A percentile compares a stretch with the other conserved stretches of the same genome.
These are phyloP conservation scores for Xylaria polymorpha DNA, from an alignment of 2,329 filamentous ascomycete genomes.

Conservation along the genomic window DNA sequence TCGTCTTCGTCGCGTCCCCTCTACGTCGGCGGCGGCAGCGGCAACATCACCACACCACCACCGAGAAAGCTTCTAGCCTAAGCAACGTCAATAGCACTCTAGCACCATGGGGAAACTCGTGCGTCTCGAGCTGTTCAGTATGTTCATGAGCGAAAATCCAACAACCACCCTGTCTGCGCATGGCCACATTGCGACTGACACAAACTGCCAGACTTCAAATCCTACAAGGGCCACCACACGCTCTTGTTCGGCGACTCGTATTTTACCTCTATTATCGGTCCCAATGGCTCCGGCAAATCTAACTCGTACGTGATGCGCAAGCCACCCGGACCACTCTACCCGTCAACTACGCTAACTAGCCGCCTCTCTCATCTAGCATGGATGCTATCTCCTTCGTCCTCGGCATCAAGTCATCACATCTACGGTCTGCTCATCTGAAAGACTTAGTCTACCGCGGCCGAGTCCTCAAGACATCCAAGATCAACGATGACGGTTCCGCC, in stretches of 20 bases:
- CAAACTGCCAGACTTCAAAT: conserved; percentile 81
- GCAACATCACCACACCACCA: neutral
- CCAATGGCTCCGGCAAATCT: conserved; percentile 99
- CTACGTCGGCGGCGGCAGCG: neutral
- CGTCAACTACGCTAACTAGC: conserved; percentile 42
- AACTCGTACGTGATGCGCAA: conserved; percentile 77
- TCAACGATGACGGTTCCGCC: conserved; percentile 89
- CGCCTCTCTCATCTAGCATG: conserved; percentile 71
- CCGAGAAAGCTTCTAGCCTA: conserved; percentile 16
- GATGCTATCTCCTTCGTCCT: conserved; percentile 99
- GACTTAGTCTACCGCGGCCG: conserved; percentile 96
- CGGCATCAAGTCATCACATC: conserved; percentile 97
- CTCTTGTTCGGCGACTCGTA: conserved; percentile 97
- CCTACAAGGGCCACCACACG: conserved; percentile 96
- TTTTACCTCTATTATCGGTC: conserved; percentile 98
- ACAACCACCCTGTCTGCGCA: conserved; percentile 35
- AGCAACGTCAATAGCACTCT: conserved; percentile 23
- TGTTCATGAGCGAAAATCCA: conserved; percentile 30
- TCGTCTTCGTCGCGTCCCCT: conserved; percentile 23
- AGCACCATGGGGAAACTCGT: conserved; percentile 93
- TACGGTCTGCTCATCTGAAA: conserved; percentile 91
- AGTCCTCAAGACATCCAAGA: conserved; percentile 89
- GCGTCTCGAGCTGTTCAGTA: conserved; percentile 87
- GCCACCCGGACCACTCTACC: neutral
- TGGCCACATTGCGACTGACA: conserved; percentile 51